These are phyloP conservation scores for Hyaloperonospora brassicae DNA, from an alignment of 352 stramenopile genomes.

Conservation along the genomic window DNA sequence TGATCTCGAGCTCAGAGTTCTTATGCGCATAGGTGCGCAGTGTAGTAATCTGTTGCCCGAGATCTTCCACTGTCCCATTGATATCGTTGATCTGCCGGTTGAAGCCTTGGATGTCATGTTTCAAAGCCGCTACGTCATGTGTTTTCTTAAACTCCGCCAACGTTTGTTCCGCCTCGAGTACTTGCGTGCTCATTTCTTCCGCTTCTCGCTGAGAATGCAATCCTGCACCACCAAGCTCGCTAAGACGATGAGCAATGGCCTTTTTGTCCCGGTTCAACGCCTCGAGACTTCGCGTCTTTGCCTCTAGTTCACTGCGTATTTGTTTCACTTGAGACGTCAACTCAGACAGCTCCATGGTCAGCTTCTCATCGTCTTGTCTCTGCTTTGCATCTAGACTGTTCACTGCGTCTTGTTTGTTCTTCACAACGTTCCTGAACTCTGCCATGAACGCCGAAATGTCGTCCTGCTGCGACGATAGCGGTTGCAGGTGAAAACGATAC, in stretches of 20 bases:
- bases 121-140: slow-evolving; percentile 29
- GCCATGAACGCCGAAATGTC: slow-evolving; percentile 45
- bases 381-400: slow-evolving; percentile 33
- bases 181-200: slow-evolving; percentile 35
- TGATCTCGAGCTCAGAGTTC: slow-evolving; percentile 43
- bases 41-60: slow-evolving; percentile 50
- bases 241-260: slow-evolving; percentile 28
- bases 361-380: slow-evolving; percentile 33
- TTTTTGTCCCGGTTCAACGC: slow-evolving; percentile 39
- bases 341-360: slow-evolving; percentile 43
- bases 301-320: slow-evolving; percentile 37
- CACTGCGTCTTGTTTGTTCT: slow-evolving; percentile 35
- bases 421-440: slow-evolving; percentile 40
- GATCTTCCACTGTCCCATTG: slow-evolving; percentile 32
- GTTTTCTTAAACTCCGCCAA: slow-evolving; percentile 40
- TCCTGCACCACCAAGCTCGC: slow-evolving; percentile 28
- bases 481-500: slow-evolving; percentile 50
- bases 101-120: slow-evolving; percentile 37
- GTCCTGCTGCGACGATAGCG: slow-evolving; percentile 41
- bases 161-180: slow-evolving; percentile 39
- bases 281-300: slow-evolving; percentile 36
- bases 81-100: slow-evolving; percentile 37
- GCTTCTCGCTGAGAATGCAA: slow-evolving; percentile 45
- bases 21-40: slow-evolving; percentile 45
- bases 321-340: slow-evolving; percentile 47